phyloP scores from a whole-genome alignment of 495 filamentous ascomycete species.

The Letharia lupina region DNA sequence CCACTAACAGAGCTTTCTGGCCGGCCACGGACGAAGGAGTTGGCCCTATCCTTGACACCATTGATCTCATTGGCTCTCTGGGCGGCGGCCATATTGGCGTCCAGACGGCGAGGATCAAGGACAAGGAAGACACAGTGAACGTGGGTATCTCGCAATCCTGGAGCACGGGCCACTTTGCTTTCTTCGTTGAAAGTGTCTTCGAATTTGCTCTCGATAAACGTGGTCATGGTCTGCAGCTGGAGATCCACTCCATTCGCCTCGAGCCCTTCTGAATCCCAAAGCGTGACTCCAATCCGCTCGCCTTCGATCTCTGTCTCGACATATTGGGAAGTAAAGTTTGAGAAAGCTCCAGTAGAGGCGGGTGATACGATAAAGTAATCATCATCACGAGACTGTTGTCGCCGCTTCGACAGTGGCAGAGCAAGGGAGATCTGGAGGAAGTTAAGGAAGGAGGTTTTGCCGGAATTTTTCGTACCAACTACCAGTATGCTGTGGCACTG shows the following conservation, averaged over 20 bases:
- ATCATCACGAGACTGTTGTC: constrained; percentile 42
- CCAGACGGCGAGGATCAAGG: constrained; percentile 80
- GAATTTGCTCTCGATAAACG: constrained; percentile 95
- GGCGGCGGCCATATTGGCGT: constrained; percentile 67
- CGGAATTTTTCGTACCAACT: constrained; percentile 77
- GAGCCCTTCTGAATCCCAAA: constrained; percentile 92
- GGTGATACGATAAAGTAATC: constrained; percentile 40
- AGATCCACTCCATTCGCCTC: constrained; percentile 91
- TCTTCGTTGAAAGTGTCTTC: constrained; percentile 97
- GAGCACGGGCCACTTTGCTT: constrained; percentile 91
- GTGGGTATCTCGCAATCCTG: constrained; percentile 90
- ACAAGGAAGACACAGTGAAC: constrained; percentile 94
- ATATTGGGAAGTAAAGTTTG: constrained; percentile 75
- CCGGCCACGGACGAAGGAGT: constrained; percentile 29
- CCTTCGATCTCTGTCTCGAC: constrained; percentile 91
- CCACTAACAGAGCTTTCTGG: constrained; percentile 42
- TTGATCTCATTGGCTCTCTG: constrained; percentile 49
- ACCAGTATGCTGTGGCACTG: constrained; percentile 65
- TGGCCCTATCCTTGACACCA: constrained; percentile 41
- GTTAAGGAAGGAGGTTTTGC: constrained; percentile 94
- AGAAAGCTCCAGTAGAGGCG: constrained; percentile 39
- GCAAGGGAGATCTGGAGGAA: constrained; percentile 82
- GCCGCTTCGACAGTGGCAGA: constrained; percentile 65
- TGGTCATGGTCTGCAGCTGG: constrained; percentile 81
- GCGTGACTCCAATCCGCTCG: constrained; percentile 83